Evolutionary conservation across 768 basidiomycete genomes (phyloP).

Genomic region (Mycena chlorophos): DNA sequence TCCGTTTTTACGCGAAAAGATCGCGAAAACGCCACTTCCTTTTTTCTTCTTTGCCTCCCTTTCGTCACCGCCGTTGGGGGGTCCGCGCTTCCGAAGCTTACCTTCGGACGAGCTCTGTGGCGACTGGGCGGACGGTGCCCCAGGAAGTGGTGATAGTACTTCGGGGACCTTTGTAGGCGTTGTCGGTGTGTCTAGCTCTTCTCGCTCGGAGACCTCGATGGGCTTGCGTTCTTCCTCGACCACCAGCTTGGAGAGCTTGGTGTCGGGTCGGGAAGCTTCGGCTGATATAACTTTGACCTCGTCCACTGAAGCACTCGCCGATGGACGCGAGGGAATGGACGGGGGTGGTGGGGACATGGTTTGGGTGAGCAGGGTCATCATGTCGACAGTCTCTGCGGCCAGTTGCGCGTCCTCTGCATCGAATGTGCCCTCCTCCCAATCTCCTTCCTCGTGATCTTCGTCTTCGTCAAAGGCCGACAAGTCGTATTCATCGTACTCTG

Average conservation of each 20-base stretch:
- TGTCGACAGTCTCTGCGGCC: conserved; percentile 50
- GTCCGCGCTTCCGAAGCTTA: conserved; percentile 48
- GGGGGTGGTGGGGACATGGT: too few species aligned
- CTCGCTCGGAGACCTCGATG: too few species aligned
- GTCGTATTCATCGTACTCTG: conserved; percentile 13
- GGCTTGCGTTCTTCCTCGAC: too few species aligned
- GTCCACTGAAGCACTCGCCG: too few species aligned
- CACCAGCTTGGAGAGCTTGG: too few species aligned
- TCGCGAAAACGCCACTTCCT: conserved; percentile 71
- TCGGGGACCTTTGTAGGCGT: too few species aligned
- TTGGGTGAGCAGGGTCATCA: conserved; percentile 35
- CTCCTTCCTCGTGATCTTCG: conserved; percentile 59
- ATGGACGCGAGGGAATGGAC: too few species aligned
- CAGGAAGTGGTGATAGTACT: too few species aligned
- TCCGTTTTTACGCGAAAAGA: conserved; percentile 80
- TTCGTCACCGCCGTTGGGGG: conserved; percentile 35
- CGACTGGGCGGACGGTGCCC: too few species aligned
- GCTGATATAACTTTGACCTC: too few species aligned
- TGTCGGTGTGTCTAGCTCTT: too few species aligned
- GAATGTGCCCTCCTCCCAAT: conserved; percentile 70
- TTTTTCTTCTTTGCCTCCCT: conserved; percentile 55
- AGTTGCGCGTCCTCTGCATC: conserved; percentile 70
- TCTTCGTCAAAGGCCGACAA: conserved; percentile 26
- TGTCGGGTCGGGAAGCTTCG: too few species aligned
- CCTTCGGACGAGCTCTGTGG: conserved; percentile 17